phyloP scores from a whole-genome alignment of 2,329 filamentous ascomycete genomes.

The Drechslerella dactyloides region DNA sequence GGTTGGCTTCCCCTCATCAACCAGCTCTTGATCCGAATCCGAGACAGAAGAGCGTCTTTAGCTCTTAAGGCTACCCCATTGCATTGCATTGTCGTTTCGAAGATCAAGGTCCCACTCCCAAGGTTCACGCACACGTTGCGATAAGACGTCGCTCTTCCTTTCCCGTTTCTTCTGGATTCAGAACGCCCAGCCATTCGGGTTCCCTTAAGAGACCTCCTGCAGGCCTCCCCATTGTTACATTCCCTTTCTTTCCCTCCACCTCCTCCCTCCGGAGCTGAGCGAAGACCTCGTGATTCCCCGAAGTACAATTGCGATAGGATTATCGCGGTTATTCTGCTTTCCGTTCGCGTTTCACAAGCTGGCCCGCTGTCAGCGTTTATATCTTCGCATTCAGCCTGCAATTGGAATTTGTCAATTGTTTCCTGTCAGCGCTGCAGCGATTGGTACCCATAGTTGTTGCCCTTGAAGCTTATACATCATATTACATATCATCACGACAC shows the following conservation, averaged over 20 bases:
- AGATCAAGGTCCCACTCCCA: constrained; percentile 44
- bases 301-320: not conserved
- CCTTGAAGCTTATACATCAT: constrained; percentile 16
- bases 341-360: not conserved
- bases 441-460: not conserved
- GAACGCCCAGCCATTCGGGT: constrained; percentile 3
- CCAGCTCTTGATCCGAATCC: not conserved
- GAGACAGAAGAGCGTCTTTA: not conserved
- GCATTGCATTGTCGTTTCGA: constrained; percentile 24
- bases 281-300: not conserved
- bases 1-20: not conserved
- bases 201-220: constrained; percentile 3
- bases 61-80: constrained; percentile 19
- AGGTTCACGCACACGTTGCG: constrained; percentile 44
- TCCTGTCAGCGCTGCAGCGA: constrained; percentile 4
- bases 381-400: not conserved
- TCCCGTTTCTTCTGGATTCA: constrained; percentile 30
- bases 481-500: constrained; percentile 36
- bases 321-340: not conserved
- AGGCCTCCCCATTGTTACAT: constrained; percentile 28
- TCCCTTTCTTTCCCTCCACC: not conserved
- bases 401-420: not conserved
- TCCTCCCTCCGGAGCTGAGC: constrained; percentile 10
- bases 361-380: not conserved
- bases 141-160: constrained; percentile 43